Evolutionary conservation across 2,329 filamentous ascomycete species (phyloP), one percentile per base, ranked within the genome.

Genomic region (Scedosporium aurantiacum): DNA sequence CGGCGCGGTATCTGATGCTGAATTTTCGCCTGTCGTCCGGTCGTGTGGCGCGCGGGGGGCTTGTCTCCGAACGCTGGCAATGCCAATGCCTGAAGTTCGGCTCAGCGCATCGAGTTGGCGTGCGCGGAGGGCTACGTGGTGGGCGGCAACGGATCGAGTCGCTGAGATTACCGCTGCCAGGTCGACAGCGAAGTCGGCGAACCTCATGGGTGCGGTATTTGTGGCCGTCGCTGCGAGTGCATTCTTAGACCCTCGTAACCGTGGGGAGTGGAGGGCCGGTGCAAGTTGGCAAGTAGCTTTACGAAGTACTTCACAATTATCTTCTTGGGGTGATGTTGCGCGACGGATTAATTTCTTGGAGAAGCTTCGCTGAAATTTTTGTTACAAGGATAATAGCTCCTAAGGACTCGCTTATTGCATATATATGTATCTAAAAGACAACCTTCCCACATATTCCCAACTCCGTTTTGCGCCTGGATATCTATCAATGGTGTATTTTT

Each of bases 111-210:
- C 79, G 61, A 83, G 70, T 71, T 85, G 82, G 52, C 78, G 75
- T 62, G 76, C 70, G 65, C 84, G 78, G 60, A 87, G 75, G 63
- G 82, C 82, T 57, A 82, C 70, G 72, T 87, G 85, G 71, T 82
- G 85, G 57, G 79, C 73, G 57, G 86, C 87, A 63, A 92, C 80
- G 40, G 82, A 82, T 63, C 85, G 82, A 58, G 88, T 87, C 70
- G 85, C 88, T 76, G 81, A 84, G 72, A 88, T 79, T 65, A 92
- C 78, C 63, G 86, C 83, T 66, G 86, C 84, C 67, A 88, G 77
- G 75, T 92, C 89, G 70, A 91, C 77, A 64, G 79, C 75, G 69
- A 80, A 83, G 75, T 82, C 86, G 75, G 81, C 82, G 79, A 84
- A 76, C 72, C 82, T 76, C 82, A 85, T 85, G 16, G 47, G 47